phyloP scores from a whole-genome alignment of 1,139 yeast genomes.

The Yamadazyma oceani region DNA sequence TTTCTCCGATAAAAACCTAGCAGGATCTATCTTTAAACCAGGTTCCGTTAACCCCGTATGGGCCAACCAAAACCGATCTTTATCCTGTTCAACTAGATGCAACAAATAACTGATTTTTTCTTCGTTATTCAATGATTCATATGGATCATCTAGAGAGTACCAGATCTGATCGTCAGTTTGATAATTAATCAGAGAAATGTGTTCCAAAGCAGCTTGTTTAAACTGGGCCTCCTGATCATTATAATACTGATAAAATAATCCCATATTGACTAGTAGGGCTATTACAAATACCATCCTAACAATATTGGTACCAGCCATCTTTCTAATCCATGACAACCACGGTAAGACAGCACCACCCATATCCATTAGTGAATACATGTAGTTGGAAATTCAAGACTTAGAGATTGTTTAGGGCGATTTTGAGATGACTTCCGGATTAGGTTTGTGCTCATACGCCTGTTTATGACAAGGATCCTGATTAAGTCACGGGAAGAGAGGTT shows the following conservation, averaged over 20 bases:
- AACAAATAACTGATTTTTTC: constrained; percentile 28
- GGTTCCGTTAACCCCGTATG: constrained; percentile 26
- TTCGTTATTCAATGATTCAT: constrained; percentile 18
- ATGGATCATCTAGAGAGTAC: constrained; percentile 17
- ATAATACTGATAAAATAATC: constrained; percentile 25
- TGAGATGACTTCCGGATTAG: too few relatives aligned
- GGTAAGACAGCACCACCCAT: too few relatives aligned
- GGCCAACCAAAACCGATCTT: constrained; percentile 28
- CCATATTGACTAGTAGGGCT: constrained; percentile 23
- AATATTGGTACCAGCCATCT: constrained; percentile 20
- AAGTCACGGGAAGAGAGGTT: too few relatives aligned
- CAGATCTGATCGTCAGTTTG: constrained; percentile 24
- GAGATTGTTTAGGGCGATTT: too few relatives aligned
- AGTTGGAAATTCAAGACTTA: too few relatives aligned
- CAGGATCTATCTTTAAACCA: constrained; percentile 20
- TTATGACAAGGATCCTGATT: too few relatives aligned
- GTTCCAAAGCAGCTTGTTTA: constrained; percentile 22
- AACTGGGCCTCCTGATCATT: constrained; percentile 20
- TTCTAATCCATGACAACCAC: too few relatives aligned
- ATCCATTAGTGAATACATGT: too few relatives aligned
- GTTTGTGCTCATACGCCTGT: too few relatives aligned
- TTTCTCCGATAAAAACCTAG: constrained; percentile 20
- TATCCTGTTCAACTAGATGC: constrained; percentile 21
- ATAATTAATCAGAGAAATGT: constrained; percentile 19
- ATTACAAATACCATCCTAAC: constrained; percentile 22